Evolutionary conservation across 2,329 filamentous ascomycete species (phyloP).

Genomic region (Colletotrichum acutatum): DNA sequence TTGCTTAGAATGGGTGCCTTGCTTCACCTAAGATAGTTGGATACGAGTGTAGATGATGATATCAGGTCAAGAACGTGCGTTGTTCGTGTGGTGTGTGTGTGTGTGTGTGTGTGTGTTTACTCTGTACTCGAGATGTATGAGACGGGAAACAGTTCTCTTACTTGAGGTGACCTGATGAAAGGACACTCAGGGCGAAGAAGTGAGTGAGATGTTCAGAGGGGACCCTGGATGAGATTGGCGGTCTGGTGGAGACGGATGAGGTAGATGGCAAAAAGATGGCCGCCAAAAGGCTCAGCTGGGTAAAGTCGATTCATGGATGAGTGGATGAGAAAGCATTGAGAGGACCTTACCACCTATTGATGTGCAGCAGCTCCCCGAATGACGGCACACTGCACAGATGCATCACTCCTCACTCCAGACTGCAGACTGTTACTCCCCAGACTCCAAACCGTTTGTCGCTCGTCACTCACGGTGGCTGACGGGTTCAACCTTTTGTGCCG

Average conservation of each 20-base stretch:
- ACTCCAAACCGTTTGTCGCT: neutral
- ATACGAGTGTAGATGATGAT: neutral
- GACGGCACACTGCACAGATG: neutral
- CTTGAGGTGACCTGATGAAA: no score
- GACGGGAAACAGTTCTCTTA: neutral
- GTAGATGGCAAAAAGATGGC: slow-evolving; percentile 34
- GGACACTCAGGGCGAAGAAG: neutral
- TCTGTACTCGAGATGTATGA: neutral
- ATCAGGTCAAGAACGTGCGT: neutral
- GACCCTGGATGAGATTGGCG: slow-evolving; percentile 26
- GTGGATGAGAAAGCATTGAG: neutral
- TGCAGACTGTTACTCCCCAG: no score
- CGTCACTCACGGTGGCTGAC: neutral
- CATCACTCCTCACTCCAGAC: neutral
- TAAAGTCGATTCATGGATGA: neutral
- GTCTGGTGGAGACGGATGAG: slow-evolving; percentile 32
- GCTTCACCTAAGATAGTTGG: no score
- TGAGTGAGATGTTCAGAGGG: neutral
- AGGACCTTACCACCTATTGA: neutral
- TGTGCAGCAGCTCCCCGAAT: neutral
- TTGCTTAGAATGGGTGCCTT: neutral
- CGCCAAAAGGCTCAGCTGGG: slow-evolving; percentile 11
- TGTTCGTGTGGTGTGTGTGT: neutral
- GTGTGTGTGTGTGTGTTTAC: no score
- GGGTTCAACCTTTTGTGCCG: neutral